These are phyloP conservation scores for Rosa hybrid DNA, from an alignment of 331 rosid species.

Conservation along the genomic window DNA sequence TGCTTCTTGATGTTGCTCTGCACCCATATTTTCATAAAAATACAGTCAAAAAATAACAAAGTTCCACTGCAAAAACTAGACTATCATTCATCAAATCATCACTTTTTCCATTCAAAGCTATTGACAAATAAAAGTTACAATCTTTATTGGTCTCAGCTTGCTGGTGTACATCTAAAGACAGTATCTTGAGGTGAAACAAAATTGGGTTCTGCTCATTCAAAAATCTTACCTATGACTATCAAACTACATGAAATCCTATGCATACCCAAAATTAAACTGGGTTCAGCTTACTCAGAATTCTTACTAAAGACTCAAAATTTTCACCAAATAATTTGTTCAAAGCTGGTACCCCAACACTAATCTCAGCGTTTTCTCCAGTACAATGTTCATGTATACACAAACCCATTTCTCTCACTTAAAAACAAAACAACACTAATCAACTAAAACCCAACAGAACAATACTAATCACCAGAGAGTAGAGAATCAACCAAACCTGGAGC, in stretches of 20 bases:
- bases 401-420: background rate
- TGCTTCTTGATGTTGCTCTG: constrained; percentile 59
- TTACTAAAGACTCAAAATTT: background rate
- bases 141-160: background rate
- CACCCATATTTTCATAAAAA: constrained; percentile 23
- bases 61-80: background rate
- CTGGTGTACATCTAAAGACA: background rate
- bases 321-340: background rate
- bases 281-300: background rate
- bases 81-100: background rate
- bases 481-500: constrained; percentile 29
- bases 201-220: background rate
- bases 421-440: background rate
- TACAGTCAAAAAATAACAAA: background rate
- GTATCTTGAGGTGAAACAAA: background rate
- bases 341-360: background rate
- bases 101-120: background rate
- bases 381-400: background rate
- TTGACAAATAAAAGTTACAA: background rate
- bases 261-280: background rate
- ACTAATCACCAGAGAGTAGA: background rate
- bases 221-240: background rate
- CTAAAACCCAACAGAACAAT: background rate
- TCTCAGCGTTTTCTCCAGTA: background rate
- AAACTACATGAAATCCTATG: background rate